Conservation (phyloP, 1,284 basidiomycete species). For the Trichosporon ovoides region DNA sequence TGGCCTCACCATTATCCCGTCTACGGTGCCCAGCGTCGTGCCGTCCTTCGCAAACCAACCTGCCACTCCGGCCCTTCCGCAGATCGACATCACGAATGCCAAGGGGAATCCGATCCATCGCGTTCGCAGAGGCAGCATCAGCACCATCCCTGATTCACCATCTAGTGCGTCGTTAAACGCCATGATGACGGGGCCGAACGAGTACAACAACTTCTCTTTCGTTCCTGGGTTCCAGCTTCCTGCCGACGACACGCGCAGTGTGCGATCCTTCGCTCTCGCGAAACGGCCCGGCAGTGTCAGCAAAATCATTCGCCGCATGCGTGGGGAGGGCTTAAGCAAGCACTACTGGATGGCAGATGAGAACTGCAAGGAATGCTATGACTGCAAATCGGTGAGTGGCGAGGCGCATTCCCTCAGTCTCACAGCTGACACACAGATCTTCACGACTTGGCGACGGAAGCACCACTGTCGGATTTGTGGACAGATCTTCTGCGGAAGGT, state of each 20-base stretch:
- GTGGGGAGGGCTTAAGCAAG: slow-evolving; percentile 61
- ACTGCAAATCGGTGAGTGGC: slow-evolving; percentile 58
- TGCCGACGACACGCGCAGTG: slow-evolving; percentile 44
- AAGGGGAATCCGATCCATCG: slow-evolving; percentile 17
- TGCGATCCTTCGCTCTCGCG: slow-evolving; percentile 46
- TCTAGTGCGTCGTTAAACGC: slow-evolving; percentile 41
- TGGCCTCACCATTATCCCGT: neutral
- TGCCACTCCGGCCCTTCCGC: slow-evolving; percentile 8
- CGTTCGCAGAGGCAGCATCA: slow-evolving; percentile 36
- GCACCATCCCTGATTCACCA: slow-evolving; percentile 45
- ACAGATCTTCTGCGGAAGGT: slow-evolving; percentile 87
- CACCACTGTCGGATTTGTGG: slow-evolving; percentile 91
- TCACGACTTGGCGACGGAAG: slow-evolving; percentile 86
- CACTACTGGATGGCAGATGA: slow-evolving; percentile 99
- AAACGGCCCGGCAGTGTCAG: slow-evolving; percentile 74
- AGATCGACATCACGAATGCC: slow-evolving; percentile 13
- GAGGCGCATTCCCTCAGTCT: neutral
- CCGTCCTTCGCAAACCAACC: slow-evolving; percentile 2
- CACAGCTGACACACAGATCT: slow-evolving; percentile 61
- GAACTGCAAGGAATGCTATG: slow-evolving; percentile 89
- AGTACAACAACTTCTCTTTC: slow-evolving; percentile 34
- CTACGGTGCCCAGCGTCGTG: neutral
- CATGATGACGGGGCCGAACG: slow-evolving; percentile 40
- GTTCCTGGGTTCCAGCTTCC: slow-evolving; percentile 46
- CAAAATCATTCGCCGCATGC: slow-evolving; percentile 77